A percentile compares a stretch with the other conserved stretches of the same genome.
Conservation (phyloP, 441 rosid species). For the Viola pubescens region DNA sequence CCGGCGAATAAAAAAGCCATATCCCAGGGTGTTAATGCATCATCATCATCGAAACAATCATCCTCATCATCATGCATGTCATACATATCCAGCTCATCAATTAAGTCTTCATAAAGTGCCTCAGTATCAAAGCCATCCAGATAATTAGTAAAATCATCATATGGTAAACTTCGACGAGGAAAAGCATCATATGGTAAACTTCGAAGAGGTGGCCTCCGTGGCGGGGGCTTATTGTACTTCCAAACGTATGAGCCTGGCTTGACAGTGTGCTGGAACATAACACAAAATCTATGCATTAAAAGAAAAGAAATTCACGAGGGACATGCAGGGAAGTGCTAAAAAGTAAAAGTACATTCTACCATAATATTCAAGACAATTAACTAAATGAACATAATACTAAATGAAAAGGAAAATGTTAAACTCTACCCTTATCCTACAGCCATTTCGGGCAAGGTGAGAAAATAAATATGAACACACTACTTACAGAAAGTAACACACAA, state of each 20-base stretch:
- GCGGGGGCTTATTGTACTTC: slow-evolving; percentile 60
- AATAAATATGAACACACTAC: neutral
- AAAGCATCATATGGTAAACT: slow-evolving; percentile 23
- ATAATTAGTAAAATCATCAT: slow-evolving; percentile 33
- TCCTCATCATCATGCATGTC: neutral
- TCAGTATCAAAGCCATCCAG: slow-evolving; percentile 34
- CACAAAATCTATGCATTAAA: slow-evolving; percentile 37
- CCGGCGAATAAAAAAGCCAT: slow-evolving; percentile 43
- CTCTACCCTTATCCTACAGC: slow-evolving; percentile 5
- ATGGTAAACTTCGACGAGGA: slow-evolving; percentile 3
- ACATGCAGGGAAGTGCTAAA: too few relatives aligned
- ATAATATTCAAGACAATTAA: slow-evolving; percentile 12
- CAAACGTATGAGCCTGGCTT: slow-evolving; percentile 71
- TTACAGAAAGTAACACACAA: too few relatives aligned
- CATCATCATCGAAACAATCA: slow-evolving; percentile 8
- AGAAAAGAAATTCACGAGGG: slow-evolving; percentile 19
- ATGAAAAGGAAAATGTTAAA: neutral
- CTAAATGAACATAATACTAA: slow-evolving; percentile 16
- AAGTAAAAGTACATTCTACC: too few relatives aligned
- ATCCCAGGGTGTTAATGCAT: slow-evolving; percentile 34
- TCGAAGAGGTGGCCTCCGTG: slow-evolving; percentile 33
- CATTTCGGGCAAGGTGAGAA: neutral
- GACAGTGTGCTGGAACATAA: slow-evolving; percentile 70
- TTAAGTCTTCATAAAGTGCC: slow-evolving; percentile 20
- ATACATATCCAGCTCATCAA: neutral